Percentiles rank a stretch among this genome's conserved stretches.
Conservation (phyloP, 305 asterid genomes). For the Galium porrigens region DNA sequence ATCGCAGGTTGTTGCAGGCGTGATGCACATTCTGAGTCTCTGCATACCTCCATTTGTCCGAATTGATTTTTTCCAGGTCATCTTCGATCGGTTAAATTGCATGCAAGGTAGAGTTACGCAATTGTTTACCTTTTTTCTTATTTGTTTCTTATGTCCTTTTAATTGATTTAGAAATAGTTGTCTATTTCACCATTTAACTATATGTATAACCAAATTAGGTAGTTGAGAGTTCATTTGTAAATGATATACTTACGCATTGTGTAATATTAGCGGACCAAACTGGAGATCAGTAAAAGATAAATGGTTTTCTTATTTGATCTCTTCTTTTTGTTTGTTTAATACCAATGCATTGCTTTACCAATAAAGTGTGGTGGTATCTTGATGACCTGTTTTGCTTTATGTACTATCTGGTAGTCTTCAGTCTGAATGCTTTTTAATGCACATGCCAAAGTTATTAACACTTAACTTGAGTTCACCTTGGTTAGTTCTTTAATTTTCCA, state of each 20-base stretch:
- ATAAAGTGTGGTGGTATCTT: neutral
- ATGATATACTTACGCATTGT: neutral
- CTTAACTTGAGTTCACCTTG: no score
- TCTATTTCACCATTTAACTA: neutral
- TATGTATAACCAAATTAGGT: neutral
- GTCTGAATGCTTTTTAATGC: neutral
- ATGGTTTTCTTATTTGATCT: neutral
- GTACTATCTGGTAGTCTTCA: neutral
- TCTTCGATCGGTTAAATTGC: conserved; percentile 13
- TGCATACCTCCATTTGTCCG: conserved; percentile 18
- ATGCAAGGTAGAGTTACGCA: conserved; percentile 11
- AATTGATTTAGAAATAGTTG: neutral
- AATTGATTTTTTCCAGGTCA: conserved; percentile 16
- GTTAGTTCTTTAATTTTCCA: no score
- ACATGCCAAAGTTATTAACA: neutral
- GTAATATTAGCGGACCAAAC: neutral
- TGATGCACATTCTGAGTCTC: conserved; percentile 11
- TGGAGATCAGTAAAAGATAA: neutral
- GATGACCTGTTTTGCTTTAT: neutral
- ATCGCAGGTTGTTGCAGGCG: conserved; percentile 13
- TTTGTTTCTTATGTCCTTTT: neutral
- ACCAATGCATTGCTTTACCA: neutral
- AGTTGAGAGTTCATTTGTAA: neutral
- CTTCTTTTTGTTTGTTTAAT: neutral
- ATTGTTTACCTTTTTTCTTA: neutral